phyloP scores from a whole-genome alignment of 2,329 filamentous ascomycete species.

The Sclerotinia borealis region DNA sequence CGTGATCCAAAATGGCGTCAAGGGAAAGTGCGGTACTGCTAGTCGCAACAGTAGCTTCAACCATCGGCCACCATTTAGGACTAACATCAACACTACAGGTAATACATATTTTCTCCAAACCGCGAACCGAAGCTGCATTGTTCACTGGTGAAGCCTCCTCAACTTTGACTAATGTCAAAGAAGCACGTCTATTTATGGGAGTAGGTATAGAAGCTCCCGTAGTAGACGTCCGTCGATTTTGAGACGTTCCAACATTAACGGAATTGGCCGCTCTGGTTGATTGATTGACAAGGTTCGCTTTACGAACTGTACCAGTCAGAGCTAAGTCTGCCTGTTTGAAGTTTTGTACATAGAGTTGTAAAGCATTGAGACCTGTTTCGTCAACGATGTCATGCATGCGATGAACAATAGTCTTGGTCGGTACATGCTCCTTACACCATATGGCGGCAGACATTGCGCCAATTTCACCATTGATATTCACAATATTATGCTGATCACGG shows the following conservation, averaged over 20 bases:
- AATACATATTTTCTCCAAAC: slow-evolving; percentile 49
- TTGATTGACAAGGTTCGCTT: slow-evolving; percentile 60
- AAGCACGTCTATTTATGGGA: slow-evolving; percentile 20
- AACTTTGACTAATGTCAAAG: slow-evolving; percentile 25
- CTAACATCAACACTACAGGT: slow-evolving; percentile 65
- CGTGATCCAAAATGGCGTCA: background rate
- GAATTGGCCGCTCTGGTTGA: slow-evolving; percentile 31
- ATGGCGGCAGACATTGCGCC: slow-evolving; percentile 80
- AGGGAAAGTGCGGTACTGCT: background rate
- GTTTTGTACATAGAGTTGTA: slow-evolving; percentile 80
- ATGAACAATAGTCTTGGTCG: slow-evolving; percentile 67
- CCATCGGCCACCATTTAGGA: slow-evolving; percentile 60
- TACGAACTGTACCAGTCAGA: slow-evolving; percentile 85
- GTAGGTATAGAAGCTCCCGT: slow-evolving; percentile 35
- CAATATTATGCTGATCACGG: slow-evolving; percentile 71
- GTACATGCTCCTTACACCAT: slow-evolving; percentile 87
- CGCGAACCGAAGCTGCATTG: background rate
- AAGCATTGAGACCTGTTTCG: slow-evolving; percentile 65
- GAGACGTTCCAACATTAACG: slow-evolving; percentile 27
- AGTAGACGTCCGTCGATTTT: slow-evolving; percentile 51
- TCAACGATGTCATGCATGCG: slow-evolving; percentile 70
- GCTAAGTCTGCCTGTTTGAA: slow-evolving; percentile 94
- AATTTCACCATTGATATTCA: slow-evolving; percentile 73
- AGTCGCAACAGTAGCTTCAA: background rate
- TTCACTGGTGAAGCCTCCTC: slow-evolving; percentile 21